Evolutionary conservation across 2,329 filamentous ascomycete genomes (phyloP).

Genomic region (Sporothrix curviconia): DNA sequence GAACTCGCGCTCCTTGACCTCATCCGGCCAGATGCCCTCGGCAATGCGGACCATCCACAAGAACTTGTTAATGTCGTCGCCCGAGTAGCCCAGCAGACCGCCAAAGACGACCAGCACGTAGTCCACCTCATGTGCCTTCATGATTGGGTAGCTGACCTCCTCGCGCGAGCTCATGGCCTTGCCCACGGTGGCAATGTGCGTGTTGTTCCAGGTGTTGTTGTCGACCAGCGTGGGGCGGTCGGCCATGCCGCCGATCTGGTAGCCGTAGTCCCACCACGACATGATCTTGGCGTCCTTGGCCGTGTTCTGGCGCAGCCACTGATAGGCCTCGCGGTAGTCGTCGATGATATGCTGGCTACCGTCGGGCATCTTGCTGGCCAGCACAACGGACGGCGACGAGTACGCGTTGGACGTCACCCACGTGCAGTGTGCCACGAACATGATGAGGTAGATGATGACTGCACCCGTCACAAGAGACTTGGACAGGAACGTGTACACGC

Average conservation of each 20-base stretch:
- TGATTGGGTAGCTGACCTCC: slow-evolving; percentile 97
- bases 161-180: slow-evolving; percentile 98
- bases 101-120: slow-evolving; percentile 98
- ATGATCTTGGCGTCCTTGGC: slow-evolving; percentile 93
- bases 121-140: slow-evolving; percentile 97
- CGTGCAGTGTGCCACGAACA: slow-evolving; percentile 96
- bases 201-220: slow-evolving; percentile 99
- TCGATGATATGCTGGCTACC: slow-evolving; percentile 98
- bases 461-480: slow-evolving; percentile 70
- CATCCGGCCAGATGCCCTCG: slow-evolving; percentile 99
- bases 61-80: slow-evolving; percentile 99
- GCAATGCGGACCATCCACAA: slow-evolving; percentile 99
- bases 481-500: slow-evolving; percentile 74
- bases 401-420: slow-evolving; percentile 99
- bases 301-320: slow-evolving; percentile 98
- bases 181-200: slow-evolving; percentile 96
- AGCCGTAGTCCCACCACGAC: slow-evolving; percentile 99
- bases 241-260: slow-evolving; percentile 99
- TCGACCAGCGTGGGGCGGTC: slow-evolving; percentile 94
- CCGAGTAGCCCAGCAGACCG: slow-evolving; percentile 91
- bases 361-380: slow-evolving; percentile 86
- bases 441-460: slow-evolving; percentile 71
- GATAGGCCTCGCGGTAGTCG: slow-evolving; percentile 98
- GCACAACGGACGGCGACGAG: slow-evolving; percentile 92
- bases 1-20: slow-evolving; percentile 94